phyloP scores from a whole-genome alignment of 1,284 basidiomycete genomes.

The Pyrrhoderma lamaoense region DNA sequence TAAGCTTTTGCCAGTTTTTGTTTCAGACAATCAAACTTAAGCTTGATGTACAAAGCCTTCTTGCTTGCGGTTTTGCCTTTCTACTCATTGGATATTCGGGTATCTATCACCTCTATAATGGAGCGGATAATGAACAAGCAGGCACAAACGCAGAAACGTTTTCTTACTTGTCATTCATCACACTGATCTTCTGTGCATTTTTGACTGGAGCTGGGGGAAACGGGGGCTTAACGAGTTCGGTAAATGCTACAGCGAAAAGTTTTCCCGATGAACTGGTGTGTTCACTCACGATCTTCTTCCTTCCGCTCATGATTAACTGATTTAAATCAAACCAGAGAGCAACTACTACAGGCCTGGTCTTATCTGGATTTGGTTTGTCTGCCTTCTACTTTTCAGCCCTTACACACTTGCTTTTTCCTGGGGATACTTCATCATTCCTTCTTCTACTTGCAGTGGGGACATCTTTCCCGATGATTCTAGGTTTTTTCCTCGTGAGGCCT shows the following conservation, averaged over 20 bases:
- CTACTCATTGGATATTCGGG: constrained; percentile 60
- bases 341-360: constrained; percentile 63
- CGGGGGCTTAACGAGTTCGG: constrained; percentile 44
- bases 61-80: constrained; percentile 37
- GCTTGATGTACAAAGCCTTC: constrained; percentile 20
- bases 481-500: constrained; percentile 53
- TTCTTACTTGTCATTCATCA: constrained; percentile 25
- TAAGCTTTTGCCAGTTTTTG: constrained; percentile 29
- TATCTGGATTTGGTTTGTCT: constrained; percentile 79
- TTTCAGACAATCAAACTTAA: not conserved
- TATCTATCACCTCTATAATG: constrained; percentile 55
- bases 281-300: constrained; percentile 4
- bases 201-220: constrained; percentile 59
- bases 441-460: constrained; percentile 67
- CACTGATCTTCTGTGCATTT: constrained; percentile 43
- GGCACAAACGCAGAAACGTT: constrained; percentile 3
- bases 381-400: constrained; percentile 74
- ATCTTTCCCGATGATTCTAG: constrained; percentile 59
- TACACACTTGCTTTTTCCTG: constrained; percentile 59
- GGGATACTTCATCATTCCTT: constrained; percentile 64
- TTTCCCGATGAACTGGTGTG: constrained; percentile 47
- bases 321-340: constrained; percentile 42
- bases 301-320: not conserved
- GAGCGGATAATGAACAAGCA: constrained; percentile 6
- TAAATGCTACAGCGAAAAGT: constrained; percentile 62